phyloP scores from a whole-genome alignment of 768 basidiomycete species.

The Terana coerulea region DNA sequence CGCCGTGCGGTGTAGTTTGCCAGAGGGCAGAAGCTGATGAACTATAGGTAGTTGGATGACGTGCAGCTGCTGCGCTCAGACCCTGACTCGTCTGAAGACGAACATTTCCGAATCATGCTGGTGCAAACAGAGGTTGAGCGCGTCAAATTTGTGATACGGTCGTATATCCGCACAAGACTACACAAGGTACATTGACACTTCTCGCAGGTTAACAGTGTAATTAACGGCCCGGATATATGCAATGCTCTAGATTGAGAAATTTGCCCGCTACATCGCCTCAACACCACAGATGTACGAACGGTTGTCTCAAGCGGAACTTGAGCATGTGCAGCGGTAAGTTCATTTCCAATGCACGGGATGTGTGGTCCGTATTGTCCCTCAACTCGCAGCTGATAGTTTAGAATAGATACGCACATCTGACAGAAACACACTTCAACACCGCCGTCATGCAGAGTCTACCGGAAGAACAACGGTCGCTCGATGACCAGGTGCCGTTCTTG shows the following conservation, averaged over 20 bases:
- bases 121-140: constrained; percentile 94
- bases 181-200: constrained; percentile 60
- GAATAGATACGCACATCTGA: constrained; percentile 70
- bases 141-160: constrained; percentile 87
- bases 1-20: background rate
- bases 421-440: constrained; percentile 74
- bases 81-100: constrained; percentile 84
- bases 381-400: background rate
- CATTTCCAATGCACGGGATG: background rate
- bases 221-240: too few species aligned
- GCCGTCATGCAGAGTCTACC: constrained; percentile 84
- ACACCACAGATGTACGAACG: constrained; percentile 72
- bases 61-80: constrained; percentile 76
- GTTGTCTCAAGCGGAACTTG: constrained; percentile 78
- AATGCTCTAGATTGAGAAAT: constrained; percentile 80
- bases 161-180: constrained; percentile 82
- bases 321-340: constrained; percentile 69
- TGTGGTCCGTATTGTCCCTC: too few species aligned
- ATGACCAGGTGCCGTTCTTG: constrained; percentile 67
- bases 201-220: too few species aligned
- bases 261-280: constrained; percentile 71
- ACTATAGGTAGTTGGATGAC: constrained; percentile 58
- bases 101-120: constrained; percentile 89
- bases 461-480: constrained; percentile 67
- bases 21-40: constrained; percentile 8